These are phyloP conservation scores for Aspergillus japonicus DNA, from an alignment of 2,329 filamentous ascomycete genomes.

Conservation along the genomic window DNA sequence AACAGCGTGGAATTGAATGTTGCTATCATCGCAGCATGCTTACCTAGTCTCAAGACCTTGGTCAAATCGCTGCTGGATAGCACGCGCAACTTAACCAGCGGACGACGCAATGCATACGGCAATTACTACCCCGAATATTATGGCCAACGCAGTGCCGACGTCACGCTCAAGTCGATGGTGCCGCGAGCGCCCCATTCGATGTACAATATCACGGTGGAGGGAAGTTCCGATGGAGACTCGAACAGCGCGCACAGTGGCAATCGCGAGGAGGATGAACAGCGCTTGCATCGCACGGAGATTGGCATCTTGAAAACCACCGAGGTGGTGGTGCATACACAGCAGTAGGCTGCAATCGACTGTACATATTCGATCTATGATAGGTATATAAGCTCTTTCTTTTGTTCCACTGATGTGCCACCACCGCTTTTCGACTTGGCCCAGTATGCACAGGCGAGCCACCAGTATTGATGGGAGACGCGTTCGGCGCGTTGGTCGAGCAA, in stretches of 20 bases:
- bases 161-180: slow-evolving; percentile 2
- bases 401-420: neutral
- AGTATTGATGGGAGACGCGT: neutral
- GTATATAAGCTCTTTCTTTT: neutral
- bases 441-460: no score
- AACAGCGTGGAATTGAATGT: slow-evolving; percentile 43
- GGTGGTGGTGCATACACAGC: slow-evolving; percentile 4
- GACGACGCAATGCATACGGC: slow-evolving; percentile 7
- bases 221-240: neutral
- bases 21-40: slow-evolving; percentile 43
- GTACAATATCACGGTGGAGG: neutral
- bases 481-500: neutral
- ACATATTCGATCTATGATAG: neutral
- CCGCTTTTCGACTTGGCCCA: no score
- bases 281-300: neutral
- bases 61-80: slow-evolving; percentile 23
- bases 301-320: slow-evolving; percentile 5
- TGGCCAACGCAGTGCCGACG: neutral
- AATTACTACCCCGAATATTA: slow-evolving; percentile 6
- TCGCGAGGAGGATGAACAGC: neutral
- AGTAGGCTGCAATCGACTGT: neutral
- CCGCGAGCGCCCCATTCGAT: neutral
- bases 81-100: slow-evolving; percentile 13
- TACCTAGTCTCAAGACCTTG: slow-evolving; percentile 42
- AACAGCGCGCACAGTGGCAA: neutral